Evolutionary conservation across 2,329 filamentous ascomycete genomes (phyloP).

Genomic region (Nothopassalora personata): DNA sequence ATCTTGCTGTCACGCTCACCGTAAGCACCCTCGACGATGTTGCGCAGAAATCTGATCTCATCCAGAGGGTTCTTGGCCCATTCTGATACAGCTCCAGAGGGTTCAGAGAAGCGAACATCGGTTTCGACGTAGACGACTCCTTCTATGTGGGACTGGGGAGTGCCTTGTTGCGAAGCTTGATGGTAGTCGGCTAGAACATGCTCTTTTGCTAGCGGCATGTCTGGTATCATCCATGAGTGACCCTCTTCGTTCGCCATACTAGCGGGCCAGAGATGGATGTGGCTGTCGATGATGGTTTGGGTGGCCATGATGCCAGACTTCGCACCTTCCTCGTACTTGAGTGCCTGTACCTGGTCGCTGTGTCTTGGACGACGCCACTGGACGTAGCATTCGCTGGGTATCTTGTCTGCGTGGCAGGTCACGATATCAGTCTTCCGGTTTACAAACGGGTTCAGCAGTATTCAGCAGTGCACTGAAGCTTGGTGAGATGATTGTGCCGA

Average conservation of each 20-base stretch:
- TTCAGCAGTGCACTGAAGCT: neutral
- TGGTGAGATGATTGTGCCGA: neutral
- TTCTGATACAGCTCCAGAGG: constrained; percentile 29
- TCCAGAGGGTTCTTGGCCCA: constrained; percentile 65
- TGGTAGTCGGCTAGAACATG: constrained; percentile 46
- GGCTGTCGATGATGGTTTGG: constrained; percentile 68
- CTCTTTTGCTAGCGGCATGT: constrained; percentile 56
- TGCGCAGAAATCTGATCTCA: constrained; percentile 65
- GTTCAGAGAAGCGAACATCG: constrained; percentile 51
- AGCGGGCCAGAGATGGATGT: constrained; percentile 80
- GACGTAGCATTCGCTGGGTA: neutral
- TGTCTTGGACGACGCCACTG: neutral
- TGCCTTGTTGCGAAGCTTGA: constrained; percentile 31
- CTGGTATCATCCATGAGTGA: constrained; percentile 63
- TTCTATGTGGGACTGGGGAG: constrained; percentile 30
- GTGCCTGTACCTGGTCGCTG: neutral
- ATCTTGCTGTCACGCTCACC: constrained; percentile 44
- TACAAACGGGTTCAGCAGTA: neutral
- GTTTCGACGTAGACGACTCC: constrained; percentile 82
- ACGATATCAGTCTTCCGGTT: neutral
- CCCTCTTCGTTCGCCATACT: constrained; percentile 55
- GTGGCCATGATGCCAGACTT: constrained; percentile 23
- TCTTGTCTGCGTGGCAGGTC: neutral
- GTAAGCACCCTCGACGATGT: constrained; percentile 56
- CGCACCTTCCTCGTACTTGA: neutral